Evolutionary conservation across 2,329 filamentous ascomycete genomes (phyloP).

Genomic region (Rutstroemia sydowiana): DNA sequence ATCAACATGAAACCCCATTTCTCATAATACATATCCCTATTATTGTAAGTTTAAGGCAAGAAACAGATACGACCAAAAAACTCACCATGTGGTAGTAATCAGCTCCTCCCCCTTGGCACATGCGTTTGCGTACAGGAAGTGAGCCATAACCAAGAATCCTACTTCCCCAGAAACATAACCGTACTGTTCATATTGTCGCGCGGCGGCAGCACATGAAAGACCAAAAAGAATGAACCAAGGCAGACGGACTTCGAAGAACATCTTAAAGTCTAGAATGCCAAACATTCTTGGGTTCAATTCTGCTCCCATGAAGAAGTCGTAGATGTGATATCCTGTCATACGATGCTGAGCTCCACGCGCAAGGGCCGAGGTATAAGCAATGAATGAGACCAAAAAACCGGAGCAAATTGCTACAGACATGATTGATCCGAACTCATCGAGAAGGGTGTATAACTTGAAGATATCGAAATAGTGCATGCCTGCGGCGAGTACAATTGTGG

Average conservation of each 20-base stretch:
- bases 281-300: constrained; percentile 84
- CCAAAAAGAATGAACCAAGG: constrained; percentile 89
- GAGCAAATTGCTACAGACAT: constrained; percentile 90
- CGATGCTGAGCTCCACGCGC: constrained; percentile 77
- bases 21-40: constrained; percentile 87
- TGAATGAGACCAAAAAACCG: constrained; percentile 73
- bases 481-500: constrained; percentile 66
- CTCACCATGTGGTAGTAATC: constrained; percentile 75
- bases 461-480: constrained; percentile 72
- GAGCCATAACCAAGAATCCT: constrained; percentile 76
- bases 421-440: constrained; percentile 91
- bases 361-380: constrained; percentile 82
- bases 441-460: constrained; percentile 84
- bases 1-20: constrained; percentile 96
- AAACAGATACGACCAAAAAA: background rate
- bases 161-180: constrained; percentile 85
- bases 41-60: background rate
- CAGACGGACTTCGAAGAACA: constrained; percentile 90
- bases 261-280: constrained; percentile 80
- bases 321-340: constrained; percentile 77
- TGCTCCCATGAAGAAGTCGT: constrained; percentile 88
- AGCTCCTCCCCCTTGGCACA: constrained; percentile 89
- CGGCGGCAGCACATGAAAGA: constrained; percentile 66
- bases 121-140: constrained; percentile 87
- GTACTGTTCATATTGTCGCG: constrained; percentile 76